Percentiles rank a stretch among this genome's conserved stretches.
These are phyloP conservation scores for Hippophae rhamnoides DNA, from an alignment of 306 rosid species.

Conservation along the genomic window DNA sequence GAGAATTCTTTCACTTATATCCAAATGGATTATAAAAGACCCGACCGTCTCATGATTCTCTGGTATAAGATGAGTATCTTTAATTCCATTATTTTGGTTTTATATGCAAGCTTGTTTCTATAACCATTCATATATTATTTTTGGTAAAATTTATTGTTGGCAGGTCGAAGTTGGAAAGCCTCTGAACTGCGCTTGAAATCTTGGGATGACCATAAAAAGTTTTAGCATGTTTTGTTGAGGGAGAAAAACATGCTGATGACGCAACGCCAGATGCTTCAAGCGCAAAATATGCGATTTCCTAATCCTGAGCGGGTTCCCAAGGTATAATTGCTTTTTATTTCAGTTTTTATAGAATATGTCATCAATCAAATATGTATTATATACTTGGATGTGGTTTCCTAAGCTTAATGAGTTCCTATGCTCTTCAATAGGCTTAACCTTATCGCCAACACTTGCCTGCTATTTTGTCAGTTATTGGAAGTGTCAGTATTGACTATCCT, in stretches of 20 bases:
- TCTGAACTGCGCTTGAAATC: conserved; percentile 79
- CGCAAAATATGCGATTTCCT: conserved; percentile 72
- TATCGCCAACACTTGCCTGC: too few species aligned
- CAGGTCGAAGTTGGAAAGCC: conserved; percentile 97
- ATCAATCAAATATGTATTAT: too few species aligned
- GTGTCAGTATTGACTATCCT: not conserved
- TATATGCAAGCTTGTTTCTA: not conserved
- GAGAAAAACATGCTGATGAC: conserved; percentile 96
- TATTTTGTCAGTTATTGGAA: too few species aligned
- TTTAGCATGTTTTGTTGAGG: conserved; percentile 87
- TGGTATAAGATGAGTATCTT: not conserved
- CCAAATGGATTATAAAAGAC: not conserved
- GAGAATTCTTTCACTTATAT: not conserved
- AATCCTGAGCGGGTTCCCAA: conserved; percentile 90
- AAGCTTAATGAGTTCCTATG: too few species aligned
- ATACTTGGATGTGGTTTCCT: too few species aligned
- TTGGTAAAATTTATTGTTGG: conserved; percentile 12
- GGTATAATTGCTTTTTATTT: conserved; percentile 23
- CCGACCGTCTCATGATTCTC: not conserved
- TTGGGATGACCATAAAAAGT: conserved; percentile 89
- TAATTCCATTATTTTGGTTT: not conserved
- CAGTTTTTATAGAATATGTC: too few species aligned
- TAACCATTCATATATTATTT: not conserved
- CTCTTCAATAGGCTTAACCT: too few species aligned
- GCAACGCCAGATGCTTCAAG: conserved; percentile 90